phyloP scores from a whole-genome alignment of 1,284 basidiomycete genomes.

The Leucoagaricus sp. region DNA sequence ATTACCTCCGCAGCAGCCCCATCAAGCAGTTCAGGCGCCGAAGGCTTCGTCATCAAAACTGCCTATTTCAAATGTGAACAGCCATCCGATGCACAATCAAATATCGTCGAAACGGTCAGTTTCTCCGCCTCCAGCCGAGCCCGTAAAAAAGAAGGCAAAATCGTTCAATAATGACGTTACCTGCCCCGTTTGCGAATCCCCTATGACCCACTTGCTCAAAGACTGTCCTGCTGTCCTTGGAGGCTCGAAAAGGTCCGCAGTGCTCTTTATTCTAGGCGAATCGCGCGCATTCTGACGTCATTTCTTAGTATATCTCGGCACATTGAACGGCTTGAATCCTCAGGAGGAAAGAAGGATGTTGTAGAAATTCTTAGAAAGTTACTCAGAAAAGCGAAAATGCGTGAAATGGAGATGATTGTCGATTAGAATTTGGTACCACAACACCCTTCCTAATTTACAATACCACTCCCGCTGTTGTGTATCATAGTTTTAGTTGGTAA shows the following conservation, averaged over 20 bases:
- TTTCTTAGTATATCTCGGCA: slow-evolving; percentile 40
- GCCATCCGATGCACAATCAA: no score
- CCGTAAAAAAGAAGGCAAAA: slow-evolving; percentile 33
- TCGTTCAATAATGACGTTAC: background rate
- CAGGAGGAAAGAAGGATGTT: slow-evolving; percentile 37
- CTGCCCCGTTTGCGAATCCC: slow-evolving; percentile 49
- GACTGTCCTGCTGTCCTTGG: slow-evolving; percentile 52
- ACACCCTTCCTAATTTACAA: slow-evolving; percentile 5
- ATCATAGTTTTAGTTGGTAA: background rate
- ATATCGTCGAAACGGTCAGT: slow-evolving; percentile 24
- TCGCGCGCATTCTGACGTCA: slow-evolving; percentile 10
- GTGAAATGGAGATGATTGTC: slow-evolving; percentile 24
- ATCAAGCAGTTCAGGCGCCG: background rate
- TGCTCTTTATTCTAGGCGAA: background rate
- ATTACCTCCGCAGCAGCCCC: background rate
- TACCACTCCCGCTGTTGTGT: background rate
- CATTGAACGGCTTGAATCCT: slow-evolving; percentile 48
- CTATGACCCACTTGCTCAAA: slow-evolving; percentile 45
- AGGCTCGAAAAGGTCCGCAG: slow-evolving; percentile 51
- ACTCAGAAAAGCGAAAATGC: slow-evolving; percentile 44
- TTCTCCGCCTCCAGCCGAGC: slow-evolving; percentile 20
- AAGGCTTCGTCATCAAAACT: background rate
- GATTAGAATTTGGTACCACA: background rate
- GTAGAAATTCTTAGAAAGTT: slow-evolving; percentile 46
- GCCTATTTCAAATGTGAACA: slow-evolving; percentile 11